These are phyloP conservation scores for Hydrangea macrophylla DNA, from an alignment of 148 eudicot genomes.

Conservation along the genomic window DNA sequence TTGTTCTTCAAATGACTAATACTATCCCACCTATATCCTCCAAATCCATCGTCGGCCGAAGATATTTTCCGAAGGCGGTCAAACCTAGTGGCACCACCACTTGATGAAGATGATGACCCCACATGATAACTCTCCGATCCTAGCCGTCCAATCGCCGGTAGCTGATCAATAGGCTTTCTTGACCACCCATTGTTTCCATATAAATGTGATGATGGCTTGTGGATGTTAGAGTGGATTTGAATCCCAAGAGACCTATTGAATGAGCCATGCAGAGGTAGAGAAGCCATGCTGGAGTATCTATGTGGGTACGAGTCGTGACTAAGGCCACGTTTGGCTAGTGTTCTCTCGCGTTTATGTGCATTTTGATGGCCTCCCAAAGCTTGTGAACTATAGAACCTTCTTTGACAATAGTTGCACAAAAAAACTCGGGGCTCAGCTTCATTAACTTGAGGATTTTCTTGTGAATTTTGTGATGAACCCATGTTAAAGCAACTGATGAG, in stretches of 20 bases:
- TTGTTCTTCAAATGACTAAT: too few species aligned
- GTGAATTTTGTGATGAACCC: conserved; percentile 3
- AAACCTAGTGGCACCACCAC: conserved; percentile 50
- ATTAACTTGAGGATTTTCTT: not conserved
- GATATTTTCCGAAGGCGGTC: conserved; percentile 36
- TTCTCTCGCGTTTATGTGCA: conserved; percentile 82
- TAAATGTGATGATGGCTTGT: conserved; percentile 26
- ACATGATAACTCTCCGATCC: conserved; percentile 20
- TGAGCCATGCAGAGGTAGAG: conserved; percentile 41
- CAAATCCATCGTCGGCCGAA: conserved; percentile 23
- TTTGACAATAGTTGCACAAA: conserved; percentile 80
- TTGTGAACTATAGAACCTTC: conserved; percentile 87
- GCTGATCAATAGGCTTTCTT: conserved; percentile 52
- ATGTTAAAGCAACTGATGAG: conserved; percentile 21
- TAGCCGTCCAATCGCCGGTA: conserved; percentile 51
- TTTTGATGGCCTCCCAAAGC: conserved; percentile 95
- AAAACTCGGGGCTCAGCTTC: conserved; percentile 61
- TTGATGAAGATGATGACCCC: conserved; percentile 16
- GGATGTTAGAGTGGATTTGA: conserved; percentile 40
- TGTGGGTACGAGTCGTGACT: conserved; percentile 5
- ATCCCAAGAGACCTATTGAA: conserved; percentile 36
- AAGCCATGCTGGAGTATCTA: conserved; percentile 32
- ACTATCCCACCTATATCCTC: conserved; percentile 32
- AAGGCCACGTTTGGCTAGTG: conserved; percentile 43
- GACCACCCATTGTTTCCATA: conserved; percentile 43